Conservation (phyloP, 2,329 filamentous ascomycete genomes). For the Pezizomycotina sp. region DNA sequence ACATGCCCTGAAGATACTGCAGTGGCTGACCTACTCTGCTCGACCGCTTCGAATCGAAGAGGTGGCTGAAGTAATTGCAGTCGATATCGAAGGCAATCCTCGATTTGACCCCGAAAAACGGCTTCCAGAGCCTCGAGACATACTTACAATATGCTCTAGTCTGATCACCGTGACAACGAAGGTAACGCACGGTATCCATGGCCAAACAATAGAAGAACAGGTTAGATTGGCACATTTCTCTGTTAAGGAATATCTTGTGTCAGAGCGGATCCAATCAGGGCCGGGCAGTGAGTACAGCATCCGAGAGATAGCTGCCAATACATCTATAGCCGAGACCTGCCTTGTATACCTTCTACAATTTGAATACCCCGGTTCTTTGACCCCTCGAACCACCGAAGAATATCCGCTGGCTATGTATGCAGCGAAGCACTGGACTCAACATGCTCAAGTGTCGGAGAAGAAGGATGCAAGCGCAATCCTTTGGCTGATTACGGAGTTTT, state of each 20-base stretch:
- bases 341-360: constrained; percentile 4
- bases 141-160: constrained; percentile 26
- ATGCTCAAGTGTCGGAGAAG: constrained; percentile 1
- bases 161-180: constrained; percentile 20
- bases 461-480: background rate
- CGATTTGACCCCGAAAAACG: constrained; percentile 28
- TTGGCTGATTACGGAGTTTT: background rate
- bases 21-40: constrained; percentile 22
- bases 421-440: constrained; percentile 9
- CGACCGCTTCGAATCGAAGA: constrained; percentile 23
- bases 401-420: constrained; percentile 8
- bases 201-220: constrained; percentile 1
- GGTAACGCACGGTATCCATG: too few relatives aligned
- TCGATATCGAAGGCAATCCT: constrained; percentile 24
- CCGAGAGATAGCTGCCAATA: background rate
- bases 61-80: constrained; percentile 25
- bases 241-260: constrained; percentile 22
- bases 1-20: constrained; percentile 22
- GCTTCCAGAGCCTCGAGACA: constrained; percentile 27
- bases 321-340: constrained; percentile 3
- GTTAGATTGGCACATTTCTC: constrained; percentile 20
- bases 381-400: constrained; percentile 1
- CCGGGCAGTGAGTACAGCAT: constrained; percentile 2
- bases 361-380: constrained; percentile 2
- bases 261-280: constrained; percentile 2